These are phyloP conservation scores for Fonsecaea monophora DNA, from an alignment of 2,329 filamentous ascomycete genomes.

Conservation along the genomic window DNA sequence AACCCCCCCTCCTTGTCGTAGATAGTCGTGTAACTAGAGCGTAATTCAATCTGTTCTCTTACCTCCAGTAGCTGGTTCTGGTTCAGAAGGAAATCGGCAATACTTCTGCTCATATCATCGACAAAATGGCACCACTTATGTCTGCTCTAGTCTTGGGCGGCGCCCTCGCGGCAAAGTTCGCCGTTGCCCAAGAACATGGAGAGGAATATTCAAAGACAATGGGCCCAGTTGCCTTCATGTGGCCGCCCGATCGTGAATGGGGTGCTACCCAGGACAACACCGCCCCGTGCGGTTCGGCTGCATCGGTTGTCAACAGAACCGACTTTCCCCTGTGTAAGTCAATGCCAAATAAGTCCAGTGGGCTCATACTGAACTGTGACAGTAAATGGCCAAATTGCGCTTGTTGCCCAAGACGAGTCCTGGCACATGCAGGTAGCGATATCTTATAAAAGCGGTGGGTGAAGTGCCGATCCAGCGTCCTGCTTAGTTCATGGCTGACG, in stretches of 20 bases:
- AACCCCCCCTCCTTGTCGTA: not conserved
- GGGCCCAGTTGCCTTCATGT: conserved; percentile 67
- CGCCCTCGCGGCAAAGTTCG: conserved; percentile 14
- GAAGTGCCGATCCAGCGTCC: conserved; percentile 26
- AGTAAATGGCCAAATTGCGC: conserved; percentile 63
- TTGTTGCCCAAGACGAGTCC: conserved; percentile 65
- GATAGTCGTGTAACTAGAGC: not conserved
- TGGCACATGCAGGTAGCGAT: conserved; percentile 62
- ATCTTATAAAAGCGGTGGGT: conserved; percentile 49
- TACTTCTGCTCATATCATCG: not conserved
- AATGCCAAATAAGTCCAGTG: not conserved
- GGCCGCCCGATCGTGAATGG: conserved; percentile 66
- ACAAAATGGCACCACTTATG: conserved; percentile 9
- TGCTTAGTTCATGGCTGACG: conserved; percentile 9
- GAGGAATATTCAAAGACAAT: conserved; percentile 47
- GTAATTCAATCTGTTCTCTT: not conserved
- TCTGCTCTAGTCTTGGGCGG: not conserved
- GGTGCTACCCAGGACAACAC: conserved; percentile 61
- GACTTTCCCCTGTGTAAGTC: conserved; percentile 62
- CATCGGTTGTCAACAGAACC: conserved; percentile 58
- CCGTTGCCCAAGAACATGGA: conserved; percentile 29
- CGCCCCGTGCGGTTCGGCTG: conserved; percentile 63
- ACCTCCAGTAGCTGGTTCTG: not conserved
- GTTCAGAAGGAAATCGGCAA: not conserved
- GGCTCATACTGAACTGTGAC: conserved; percentile 14